Percentiles rank a stretch among this genome's conserved stretches.
These are phyloP conservation scores for Neocucurbitaria cava DNA, from an alignment of 2,329 filamentous ascomycete species.

Conservation along the genomic window DNA sequence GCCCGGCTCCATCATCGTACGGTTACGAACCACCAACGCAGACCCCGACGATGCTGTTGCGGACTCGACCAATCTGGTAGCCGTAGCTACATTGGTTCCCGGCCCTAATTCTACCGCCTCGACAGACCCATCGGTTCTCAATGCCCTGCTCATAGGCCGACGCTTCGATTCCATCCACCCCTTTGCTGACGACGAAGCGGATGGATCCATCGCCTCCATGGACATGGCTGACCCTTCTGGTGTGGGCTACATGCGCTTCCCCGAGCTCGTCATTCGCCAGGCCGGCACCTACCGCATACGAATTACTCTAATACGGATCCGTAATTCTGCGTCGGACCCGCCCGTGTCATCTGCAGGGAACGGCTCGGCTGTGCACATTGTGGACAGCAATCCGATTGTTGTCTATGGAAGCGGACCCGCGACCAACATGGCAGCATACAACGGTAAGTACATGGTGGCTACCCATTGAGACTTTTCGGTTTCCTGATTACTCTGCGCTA, in stretches of 20 bases:
- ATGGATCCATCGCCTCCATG: conserved; percentile 45
- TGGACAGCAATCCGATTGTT: conserved; percentile 46
- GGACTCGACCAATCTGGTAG: conserved; percentile 44
- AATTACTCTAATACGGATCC: conserved; percentile 46
- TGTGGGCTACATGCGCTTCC: conserved; percentile 49
- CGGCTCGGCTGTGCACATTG: conserved; percentile 38
- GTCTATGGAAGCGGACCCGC: conserved; percentile 33
- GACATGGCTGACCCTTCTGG: conserved; percentile 44
- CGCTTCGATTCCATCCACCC: conserved; percentile 46
- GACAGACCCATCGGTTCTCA: conserved; percentile 38
- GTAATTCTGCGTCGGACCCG: conserved; percentile 33
- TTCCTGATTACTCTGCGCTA: conserved; percentile 35
- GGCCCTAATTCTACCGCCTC: conserved; percentile 36
- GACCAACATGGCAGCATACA: conserved; percentile 27
- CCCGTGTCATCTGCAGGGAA: conserved; percentile 32
- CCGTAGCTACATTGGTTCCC: conserved; percentile 41
- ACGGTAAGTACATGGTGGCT: conserved; percentile 44
- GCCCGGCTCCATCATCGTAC: conserved; percentile 43
- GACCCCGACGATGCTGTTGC: conserved; percentile 41
- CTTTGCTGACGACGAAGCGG: conserved; percentile 46
- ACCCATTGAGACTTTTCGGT: conserved; percentile 37
- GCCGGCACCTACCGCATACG: conserved; percentile 47
- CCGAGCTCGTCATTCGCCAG: conserved; percentile 45
- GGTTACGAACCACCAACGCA: conserved; percentile 39
- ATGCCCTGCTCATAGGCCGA: conserved; percentile 38